These are phyloP conservation scores for Salix exigua DNA, from an alignment of 345 rosid genomes.

Conservation along the genomic window DNA sequence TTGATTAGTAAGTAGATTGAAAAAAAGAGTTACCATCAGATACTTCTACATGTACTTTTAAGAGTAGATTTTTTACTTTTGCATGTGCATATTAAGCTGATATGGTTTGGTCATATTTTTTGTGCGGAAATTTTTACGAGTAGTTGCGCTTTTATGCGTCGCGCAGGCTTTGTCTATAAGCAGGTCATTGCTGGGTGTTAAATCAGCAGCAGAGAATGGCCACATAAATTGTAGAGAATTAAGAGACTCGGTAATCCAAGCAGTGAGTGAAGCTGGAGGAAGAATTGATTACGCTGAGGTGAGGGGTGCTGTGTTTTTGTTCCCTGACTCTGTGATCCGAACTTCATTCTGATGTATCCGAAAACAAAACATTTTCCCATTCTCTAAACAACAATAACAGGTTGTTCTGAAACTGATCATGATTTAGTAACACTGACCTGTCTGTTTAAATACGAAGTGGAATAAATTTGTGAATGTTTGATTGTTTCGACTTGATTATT, in stretches of 20 bases:
- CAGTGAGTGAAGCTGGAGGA: conserved; percentile 57
- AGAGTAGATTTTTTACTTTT: not conserved
- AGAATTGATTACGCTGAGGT: conserved; percentile 89
- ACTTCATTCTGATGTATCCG: not conserved
- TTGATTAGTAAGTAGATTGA: not conserved
- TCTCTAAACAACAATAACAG: no score
- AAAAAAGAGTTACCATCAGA: not conserved
- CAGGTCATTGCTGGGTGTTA: conserved; percentile 54
- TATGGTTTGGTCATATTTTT: no score
- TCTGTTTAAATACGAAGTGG: not conserved
- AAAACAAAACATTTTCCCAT: not conserved
- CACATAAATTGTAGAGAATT: conserved; percentile 36
- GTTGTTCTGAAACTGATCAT: no score
- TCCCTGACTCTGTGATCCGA: not conserved
- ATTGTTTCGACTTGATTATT: not conserved
- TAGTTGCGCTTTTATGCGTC: not conserved
- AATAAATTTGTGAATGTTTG: not conserved
- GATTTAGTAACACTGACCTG: no score
- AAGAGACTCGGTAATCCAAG: conserved; percentile 42
- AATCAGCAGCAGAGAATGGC: conserved; percentile 47
- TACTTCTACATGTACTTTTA: not conserved
- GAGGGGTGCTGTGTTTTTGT: conserved; percentile 1
- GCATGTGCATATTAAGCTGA: not conserved
- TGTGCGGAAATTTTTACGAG: no score
- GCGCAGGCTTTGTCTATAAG: conserved; percentile 80